These are phyloP conservation scores for Botryotinia narcissicola DNA, from an alignment of 2,329 filamentous ascomycete species.

Conservation along the genomic window DNA sequence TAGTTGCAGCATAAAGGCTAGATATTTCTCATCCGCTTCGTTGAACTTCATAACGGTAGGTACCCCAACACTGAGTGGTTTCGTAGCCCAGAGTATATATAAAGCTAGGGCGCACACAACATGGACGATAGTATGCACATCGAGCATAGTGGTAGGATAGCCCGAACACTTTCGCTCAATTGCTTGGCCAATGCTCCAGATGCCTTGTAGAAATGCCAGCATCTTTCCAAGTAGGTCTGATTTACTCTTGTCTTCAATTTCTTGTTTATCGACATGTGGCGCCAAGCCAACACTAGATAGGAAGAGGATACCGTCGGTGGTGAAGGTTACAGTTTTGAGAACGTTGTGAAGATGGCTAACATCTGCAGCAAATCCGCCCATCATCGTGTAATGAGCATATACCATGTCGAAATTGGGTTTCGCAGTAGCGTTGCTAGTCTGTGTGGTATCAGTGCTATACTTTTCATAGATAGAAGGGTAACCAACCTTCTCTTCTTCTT, in stretches of 20 bases:
- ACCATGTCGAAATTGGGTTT: slow-evolving; percentile 14
- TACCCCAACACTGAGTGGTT: too few relatives aligned
- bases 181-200: slow-evolving; percentile 23
- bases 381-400: slow-evolving; percentile 20
- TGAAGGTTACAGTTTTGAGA: slow-evolving; percentile 6
- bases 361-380: slow-evolving; percentile 22
- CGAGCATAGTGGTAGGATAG: too few relatives aligned
- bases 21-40: too few relatives aligned
- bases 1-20: too few relatives aligned
- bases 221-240: slow-evolving; percentile 20
- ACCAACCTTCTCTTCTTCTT: too few relatives aligned
- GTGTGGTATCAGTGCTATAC: too few relatives aligned
- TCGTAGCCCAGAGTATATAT: too few relatives aligned
- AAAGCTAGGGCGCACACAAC: too few relatives aligned
- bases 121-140: too few relatives aligned
- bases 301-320: slow-evolving; percentile 7
- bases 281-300: slow-evolving; percentile 17
- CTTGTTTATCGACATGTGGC: neutral
- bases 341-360: slow-evolving; percentile 21
- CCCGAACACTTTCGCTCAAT: slow-evolving; percentile 10
- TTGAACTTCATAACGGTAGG: too few relatives aligned
- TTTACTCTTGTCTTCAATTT: slow-evolving; percentile 26
- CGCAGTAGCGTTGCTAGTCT: too few relatives aligned
- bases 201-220: slow-evolving; percentile 21
- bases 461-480: too few relatives aligned